phyloP scores from a whole-genome alignment of 768 basidiomycete genomes.

The Psilocybe azurescens region DNA sequence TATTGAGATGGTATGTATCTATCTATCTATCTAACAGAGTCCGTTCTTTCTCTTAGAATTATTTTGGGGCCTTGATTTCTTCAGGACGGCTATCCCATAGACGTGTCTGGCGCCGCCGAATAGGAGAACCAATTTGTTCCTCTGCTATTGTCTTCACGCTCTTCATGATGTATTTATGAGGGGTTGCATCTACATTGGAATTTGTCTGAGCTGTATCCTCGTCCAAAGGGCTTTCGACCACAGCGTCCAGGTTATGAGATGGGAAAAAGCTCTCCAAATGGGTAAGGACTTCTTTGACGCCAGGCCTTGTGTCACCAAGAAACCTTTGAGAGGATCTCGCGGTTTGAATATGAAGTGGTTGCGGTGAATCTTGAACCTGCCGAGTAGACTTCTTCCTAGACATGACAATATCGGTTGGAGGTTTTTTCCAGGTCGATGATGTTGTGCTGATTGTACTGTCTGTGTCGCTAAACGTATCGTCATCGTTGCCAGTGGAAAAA shows the following conservation, averaged over 20 bases:
- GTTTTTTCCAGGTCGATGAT: slow-evolving; percentile 17
- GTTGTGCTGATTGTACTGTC: slow-evolving; percentile 13
- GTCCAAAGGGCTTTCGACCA: slow-evolving; percentile 38
- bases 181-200: slow-evolving; percentile 6
- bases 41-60: background rate
- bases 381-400: background rate
- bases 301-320: slow-evolving; percentile 59
- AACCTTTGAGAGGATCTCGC: slow-evolving; percentile 1
- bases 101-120: slow-evolving; percentile 38
- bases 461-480: slow-evolving; percentile 10
- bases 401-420: slow-evolving; percentile 1
- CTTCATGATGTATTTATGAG: slow-evolving; percentile 54
- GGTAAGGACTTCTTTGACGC: slow-evolving; percentile 79
- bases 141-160: slow-evolving; percentile 86
- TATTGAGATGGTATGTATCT: background rate
- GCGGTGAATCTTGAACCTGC: background rate
- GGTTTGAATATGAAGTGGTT: background rate
- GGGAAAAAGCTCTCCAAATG: slow-evolving; percentile 88
- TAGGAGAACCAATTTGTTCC: slow-evolving; percentile 62
- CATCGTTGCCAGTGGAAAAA: background rate
- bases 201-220: slow-evolving; percentile 16
- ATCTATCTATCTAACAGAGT: background rate
- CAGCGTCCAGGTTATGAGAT: slow-evolving; percentile 84
- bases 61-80: slow-evolving; percentile 37
- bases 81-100: slow-evolving; percentile 50